Base-by-base conservation (phyloP, 441 rosid species). In the Arabidopsis lyrata region DNA sequence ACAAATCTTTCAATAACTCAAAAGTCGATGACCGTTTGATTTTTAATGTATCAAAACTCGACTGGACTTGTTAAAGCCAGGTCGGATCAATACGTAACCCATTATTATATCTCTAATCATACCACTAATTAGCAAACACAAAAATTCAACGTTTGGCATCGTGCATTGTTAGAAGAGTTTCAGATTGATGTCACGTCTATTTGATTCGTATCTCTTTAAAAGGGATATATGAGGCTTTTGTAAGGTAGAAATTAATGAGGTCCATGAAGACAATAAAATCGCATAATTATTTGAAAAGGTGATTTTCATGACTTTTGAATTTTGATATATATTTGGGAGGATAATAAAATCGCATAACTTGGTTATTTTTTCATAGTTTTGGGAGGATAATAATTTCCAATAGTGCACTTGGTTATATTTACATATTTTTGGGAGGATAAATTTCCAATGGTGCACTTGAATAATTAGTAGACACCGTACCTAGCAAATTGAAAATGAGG, bases 401-500 rank as follows among this genome's bases (percentile, higher is more conserved):
- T 10, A 38, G 9, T 38, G 41, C 4, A 39, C 44, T 39, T 39
- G 44, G 44, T 39, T n/a, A n/a, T 45, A 15, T n/a, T 15, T 5
- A 8, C 39, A 35, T 44, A 14, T 5, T 22, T 32, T 32, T 64
- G 8, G 52, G 45, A 27, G 7, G 6, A 53, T 32, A 6, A 50
- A 6, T 63, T 50, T 49, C 12, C 42, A 65, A 36, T n/a, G 20
- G 29, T 58, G 67, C 60, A 57, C 29, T 55, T 27, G 53, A 38
- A 74, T 49, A 48, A 27, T 27, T 39, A 44, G 52, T 29, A 45
- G 66, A 42, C 71, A 70, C n/a, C n/a, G n/a, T n/a, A n/a, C 56
- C 68, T 63, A 16, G 35, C 52, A 77, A 45, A 66, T 6, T 57
- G 38, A 59, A 72, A 45, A 71, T 72, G 65, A 13, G 41, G 68